Evolutionary conservation across 208 protist genomes (phyloP).

Genomic region (Crithidia fasciculata): DNA sequence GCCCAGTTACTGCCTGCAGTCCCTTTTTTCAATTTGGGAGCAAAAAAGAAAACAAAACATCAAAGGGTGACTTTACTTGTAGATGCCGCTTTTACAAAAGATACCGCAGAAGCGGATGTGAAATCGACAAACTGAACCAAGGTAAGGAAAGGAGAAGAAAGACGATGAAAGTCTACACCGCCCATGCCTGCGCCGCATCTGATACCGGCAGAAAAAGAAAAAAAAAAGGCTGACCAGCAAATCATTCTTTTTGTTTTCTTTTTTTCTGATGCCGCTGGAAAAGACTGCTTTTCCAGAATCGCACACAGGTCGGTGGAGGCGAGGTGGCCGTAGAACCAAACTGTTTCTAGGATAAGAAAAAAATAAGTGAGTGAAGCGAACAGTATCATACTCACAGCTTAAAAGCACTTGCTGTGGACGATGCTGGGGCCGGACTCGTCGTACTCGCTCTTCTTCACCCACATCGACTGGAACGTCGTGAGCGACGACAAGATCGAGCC

Average conservation of each 20-base stretch:
- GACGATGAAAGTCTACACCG: not conserved
- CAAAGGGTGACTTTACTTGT: conserved; percentile 1
- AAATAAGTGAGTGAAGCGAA: not conserved
- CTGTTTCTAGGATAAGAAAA: conserved; percentile 1
- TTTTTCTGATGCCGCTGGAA: not conserved
- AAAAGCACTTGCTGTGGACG: conserved; percentile 98
- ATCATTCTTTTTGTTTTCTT: no score
- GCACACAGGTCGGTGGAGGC: not conserved
- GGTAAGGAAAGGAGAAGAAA: not conserved
- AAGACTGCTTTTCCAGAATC: not conserved
- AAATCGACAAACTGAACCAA: not conserved
- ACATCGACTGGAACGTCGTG: conserved; percentile 97
- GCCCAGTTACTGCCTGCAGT: no score
- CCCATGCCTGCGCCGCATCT: no score
- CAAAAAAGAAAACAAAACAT: conserved; percentile 9
- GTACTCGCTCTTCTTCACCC: conserved; percentile 99
- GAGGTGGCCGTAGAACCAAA: no score
- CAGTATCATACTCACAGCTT: conserved; percentile 28
- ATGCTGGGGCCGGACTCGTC: conserved; percentile 97
- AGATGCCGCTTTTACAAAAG: no score
- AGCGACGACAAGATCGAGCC: conserved; percentile 98
- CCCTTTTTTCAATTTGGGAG: no score
- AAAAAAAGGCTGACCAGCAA: no score
- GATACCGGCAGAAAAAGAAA: no score
- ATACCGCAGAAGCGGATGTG: no score